Evolutionary conservation across 805 yeast species (phyloP).

Genomic region (Kuraishia piskuri): DNA sequence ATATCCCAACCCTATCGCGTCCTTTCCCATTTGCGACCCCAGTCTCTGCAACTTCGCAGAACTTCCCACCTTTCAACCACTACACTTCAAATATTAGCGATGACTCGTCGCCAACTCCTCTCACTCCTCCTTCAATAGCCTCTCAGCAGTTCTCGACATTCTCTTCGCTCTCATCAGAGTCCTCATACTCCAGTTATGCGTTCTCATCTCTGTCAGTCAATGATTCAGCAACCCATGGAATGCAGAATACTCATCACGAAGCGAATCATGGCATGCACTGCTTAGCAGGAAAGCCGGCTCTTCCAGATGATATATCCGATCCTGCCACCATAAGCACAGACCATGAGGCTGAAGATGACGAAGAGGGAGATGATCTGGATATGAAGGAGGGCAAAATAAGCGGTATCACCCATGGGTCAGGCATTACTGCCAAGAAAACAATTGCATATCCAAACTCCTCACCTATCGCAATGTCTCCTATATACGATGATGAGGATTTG

Average conservation of each 20-base stretch:
- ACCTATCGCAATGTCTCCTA: conserved; percentile 2
- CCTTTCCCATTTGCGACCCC: background rate
- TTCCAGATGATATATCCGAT: background rate
- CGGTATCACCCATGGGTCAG: background rate
- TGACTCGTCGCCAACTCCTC: conserved; percentile 8
- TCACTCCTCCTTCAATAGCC: conserved; percentile 9
- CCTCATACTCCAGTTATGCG: conserved; percentile 1
- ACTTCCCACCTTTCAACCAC: conserved; percentile 1
- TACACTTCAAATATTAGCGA: background rate
- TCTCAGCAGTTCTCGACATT: conserved; percentile 3
- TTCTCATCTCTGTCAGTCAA: background rate
- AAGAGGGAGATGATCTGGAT: background rate
- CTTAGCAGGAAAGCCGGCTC: background rate
- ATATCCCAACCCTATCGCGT: background rate
- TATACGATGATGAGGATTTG: background rate
- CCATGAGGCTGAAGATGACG: background rate
- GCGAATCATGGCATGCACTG: background rate
- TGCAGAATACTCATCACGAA: background rate
- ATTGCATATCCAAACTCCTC: conserved; percentile 3
- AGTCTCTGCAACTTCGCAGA: background rate
- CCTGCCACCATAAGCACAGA: background rate
- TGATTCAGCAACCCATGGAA: background rate
- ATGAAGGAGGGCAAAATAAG: background rate
- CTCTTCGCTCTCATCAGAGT: conserved; percentile 2
- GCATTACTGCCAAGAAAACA: background rate